phyloP scores from a whole-genome alignment of 768 basidiomycete species.

The Mycena capillaripes region DNA sequence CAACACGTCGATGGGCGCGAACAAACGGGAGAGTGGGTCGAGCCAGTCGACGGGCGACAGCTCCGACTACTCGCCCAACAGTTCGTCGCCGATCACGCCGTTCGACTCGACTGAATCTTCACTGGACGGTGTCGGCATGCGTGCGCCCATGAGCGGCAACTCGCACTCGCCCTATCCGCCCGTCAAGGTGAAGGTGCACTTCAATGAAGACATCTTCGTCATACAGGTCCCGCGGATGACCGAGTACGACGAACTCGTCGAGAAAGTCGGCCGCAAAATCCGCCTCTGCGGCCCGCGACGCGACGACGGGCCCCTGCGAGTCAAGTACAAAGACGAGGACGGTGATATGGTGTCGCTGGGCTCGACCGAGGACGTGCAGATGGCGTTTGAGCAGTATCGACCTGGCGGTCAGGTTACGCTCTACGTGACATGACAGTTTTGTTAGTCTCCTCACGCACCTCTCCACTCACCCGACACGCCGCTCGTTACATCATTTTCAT shows the following conservation, averaged over 20 bases:
- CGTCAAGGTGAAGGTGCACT: slow-evolving; percentile 95
- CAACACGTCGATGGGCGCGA: slow-evolving; percentile 52
- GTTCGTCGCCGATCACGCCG: slow-evolving; percentile 89
- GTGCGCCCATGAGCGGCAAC: slow-evolving; percentile 44
- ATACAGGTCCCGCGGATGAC: slow-evolving; percentile 88
- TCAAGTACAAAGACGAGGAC: slow-evolving; percentile 94
- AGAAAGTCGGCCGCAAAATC: slow-evolving; percentile 94
- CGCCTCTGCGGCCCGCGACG: slow-evolving; percentile 87
- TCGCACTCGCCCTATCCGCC: slow-evolving; percentile 52
- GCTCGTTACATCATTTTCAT: slow-evolving; percentile 29
- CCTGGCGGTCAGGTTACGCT: slow-evolving; percentile 87
- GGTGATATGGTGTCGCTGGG: slow-evolving; percentile 91
- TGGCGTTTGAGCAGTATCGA: slow-evolving; percentile 90
- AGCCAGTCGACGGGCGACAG: slow-evolving; percentile 85
- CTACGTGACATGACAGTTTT: slow-evolving; percentile 73
- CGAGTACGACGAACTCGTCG: slow-evolving; percentile 86
- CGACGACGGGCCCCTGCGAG: slow-evolving; percentile 84
- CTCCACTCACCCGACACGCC: slow-evolving; percentile 36
- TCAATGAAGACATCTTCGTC: slow-evolving; percentile 95
- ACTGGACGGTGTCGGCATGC: slow-evolving; percentile 69
- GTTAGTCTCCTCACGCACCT: slow-evolving; percentile 22
- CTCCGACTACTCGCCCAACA: slow-evolving; percentile 89
- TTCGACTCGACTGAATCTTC: slow-evolving; percentile 93
- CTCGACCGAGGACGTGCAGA: slow-evolving; percentile 93
- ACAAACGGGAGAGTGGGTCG: slow-evolving; percentile 87